Evolutionary conservation across 306 rosid species (phyloP), one percentile per base, ranked within the genome.

Genomic region (Prunus mongolica): DNA sequence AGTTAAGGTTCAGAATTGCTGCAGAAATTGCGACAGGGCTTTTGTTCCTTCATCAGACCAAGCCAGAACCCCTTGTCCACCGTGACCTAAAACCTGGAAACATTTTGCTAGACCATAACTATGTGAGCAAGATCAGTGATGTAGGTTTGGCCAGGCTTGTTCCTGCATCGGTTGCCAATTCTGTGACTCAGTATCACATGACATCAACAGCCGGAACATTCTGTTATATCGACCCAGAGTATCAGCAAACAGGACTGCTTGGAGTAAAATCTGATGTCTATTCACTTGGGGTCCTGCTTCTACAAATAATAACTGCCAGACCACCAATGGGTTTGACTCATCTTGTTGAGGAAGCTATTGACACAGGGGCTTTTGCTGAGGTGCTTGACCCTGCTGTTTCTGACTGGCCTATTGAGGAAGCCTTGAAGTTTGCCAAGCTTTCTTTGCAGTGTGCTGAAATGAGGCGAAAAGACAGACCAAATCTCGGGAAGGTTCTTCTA

Each of bases 151-250:
- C 97, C 28, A 91, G 97, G 84, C 96, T 91, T 51, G 96, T 93
- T 57, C 98, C 98, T 73, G 86, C 96, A 30, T 86, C 96, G 1
- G 89, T 91, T 45, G 93, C 96, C 12, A 76, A 93, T 74, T 32
- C 77, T 0, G 91, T 87, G 8, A 91, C 98, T 22, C 98, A 91
- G 80, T 93, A 91, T 58, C 86, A 85, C 47, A 87, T 89, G 97
- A 91, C 98, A 38, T 79, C 98, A 75, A 86, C 97, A 7, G 98
- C 98, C 0, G 98, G 98, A 75, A 93, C 98, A 8, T 93, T 93
- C 80, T 93, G 96, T 61, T 93, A 93, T 81, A 91, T 93, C 34
- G 97, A 93, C 56, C 98, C 98, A 1, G 98, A 93, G 86, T 91
- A 91, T 70, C 98, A 93, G 67, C 94, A 91, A 75, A 93, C 97